A percentile compares a stretch with the other conserved stretches of the same genome.
Evolutionary conservation across 1,139 yeast genomes (phyloP).

Genomic region (Debaryomyces psychrophilus): DNA sequence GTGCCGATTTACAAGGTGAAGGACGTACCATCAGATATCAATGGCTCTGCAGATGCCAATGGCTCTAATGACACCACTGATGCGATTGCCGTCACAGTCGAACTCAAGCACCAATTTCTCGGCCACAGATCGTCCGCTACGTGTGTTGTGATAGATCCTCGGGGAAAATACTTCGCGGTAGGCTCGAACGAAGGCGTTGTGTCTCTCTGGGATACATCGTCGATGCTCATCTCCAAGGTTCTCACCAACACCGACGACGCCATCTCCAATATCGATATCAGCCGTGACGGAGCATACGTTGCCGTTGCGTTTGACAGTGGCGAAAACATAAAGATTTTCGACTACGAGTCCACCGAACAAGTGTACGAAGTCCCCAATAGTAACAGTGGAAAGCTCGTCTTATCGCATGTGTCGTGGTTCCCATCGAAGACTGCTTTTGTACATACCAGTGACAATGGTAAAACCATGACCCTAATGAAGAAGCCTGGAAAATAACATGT

Average conservation of each 20-base stretch:
- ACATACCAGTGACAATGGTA: conserved; percentile 40
- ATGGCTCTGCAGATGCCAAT: conserved; percentile 15
- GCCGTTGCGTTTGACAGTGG: conserved; percentile 51
- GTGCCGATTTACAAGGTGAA: conserved; percentile 29
- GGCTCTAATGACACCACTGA: conserved; percentile 17
- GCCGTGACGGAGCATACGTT: conserved; percentile 49
- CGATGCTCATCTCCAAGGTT: conserved; percentile 48
- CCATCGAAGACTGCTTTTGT: conserved; percentile 43
- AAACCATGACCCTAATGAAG: conserved; percentile 28
- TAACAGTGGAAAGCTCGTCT: conserved; percentile 36
- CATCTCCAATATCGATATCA: conserved; percentile 45
- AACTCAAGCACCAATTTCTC: conserved; percentile 36
- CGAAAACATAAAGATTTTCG: conserved; percentile 42
- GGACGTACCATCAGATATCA: neutral
- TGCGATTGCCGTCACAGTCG: conserved; percentile 9
- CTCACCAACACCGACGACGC: conserved; percentile 55
- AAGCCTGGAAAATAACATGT: conserved; percentile 17
- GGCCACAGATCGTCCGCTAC: conserved; percentile 60
- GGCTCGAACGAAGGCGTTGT: conserved; percentile 76
- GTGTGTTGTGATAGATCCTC: conserved; percentile 57
- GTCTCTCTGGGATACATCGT: conserved; percentile 58
- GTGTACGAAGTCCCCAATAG: conserved; percentile 43
- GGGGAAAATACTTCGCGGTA: conserved; percentile 55
- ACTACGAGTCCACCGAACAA: conserved; percentile 32
- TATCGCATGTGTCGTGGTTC: conserved; percentile 43